Evolutionary conservation across 306 rosid genomes (phyloP), one percentile per base, ranked within the genome.

Genomic region (Styphnolobium japonicum): DNA sequence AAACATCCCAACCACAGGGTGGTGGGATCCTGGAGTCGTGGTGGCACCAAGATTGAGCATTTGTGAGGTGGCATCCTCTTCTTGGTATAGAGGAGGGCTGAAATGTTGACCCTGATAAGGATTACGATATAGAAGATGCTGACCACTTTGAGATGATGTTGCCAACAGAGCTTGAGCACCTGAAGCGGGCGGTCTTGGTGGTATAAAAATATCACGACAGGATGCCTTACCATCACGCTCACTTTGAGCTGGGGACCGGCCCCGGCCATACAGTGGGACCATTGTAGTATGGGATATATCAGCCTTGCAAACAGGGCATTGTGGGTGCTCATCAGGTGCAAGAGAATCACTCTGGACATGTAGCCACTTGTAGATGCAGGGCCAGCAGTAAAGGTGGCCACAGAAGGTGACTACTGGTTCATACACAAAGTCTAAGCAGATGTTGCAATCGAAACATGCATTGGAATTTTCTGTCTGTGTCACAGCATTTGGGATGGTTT

Each of bases 371-470:
- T 93, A 96, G 88, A 96, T 93, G 88, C 99, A 96, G 25, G 96
- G 90, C 98, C 99, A 96, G 85, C 99, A 96, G 80, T 88, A 96
- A 39, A 96, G 94, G 85, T 96, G 99, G 55, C 99, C 99, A 33
- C 99, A 96, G 15, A 90, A 85, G 27, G 99, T 96, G 33, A 96
- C 99, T 16, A 96, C 90, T 0, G 99, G 99, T 64, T 93, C 99
- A 1, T 80, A 48, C 3, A 91, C 97, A 51, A 82, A 87, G 69
- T 96, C 98, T 39, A 96, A 76, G 87, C 99, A 96, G 75, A 96
- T 96, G 87, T 91, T 96, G 85, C 99, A 96, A 67, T 96, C 97
- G 10, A 91, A 96, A 68, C 90, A 85, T 42, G 85, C 91, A 29
- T 80, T 71, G 67, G 73, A 62, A 46, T 43, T 87, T 53, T 86